Conservation (phyloP, 2,329 filamentous ascomycete genomes). For the Colletotrichum camelliae region DNA sequence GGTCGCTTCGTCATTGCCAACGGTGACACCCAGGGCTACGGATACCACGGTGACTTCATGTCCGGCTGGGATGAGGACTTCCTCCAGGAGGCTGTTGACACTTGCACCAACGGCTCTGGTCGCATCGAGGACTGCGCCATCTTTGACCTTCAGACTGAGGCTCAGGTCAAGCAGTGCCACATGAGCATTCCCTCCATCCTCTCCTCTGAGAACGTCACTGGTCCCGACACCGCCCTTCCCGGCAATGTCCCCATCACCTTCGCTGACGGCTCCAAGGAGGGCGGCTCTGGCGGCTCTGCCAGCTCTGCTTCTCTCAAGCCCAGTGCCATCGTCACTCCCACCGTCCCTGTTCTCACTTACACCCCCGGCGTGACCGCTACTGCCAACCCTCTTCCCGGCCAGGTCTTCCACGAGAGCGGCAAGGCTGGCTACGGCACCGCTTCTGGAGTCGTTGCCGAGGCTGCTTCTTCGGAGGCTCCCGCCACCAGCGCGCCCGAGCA, state of each 20-base stretch:
- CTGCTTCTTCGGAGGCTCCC: not conserved
- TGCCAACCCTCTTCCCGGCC: constrained; percentile 43
- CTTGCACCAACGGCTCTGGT: constrained; percentile 76
- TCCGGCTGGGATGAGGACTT: constrained; percentile 76
- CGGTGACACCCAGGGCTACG: constrained; percentile 77
- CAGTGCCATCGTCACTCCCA: constrained; percentile 10
- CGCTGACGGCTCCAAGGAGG: constrained; percentile 28
- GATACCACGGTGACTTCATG: constrained; percentile 83
- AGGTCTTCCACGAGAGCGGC: constrained; percentile 45
- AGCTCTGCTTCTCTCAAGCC: constrained; percentile 7
- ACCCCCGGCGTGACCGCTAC: constrained; percentile 38
- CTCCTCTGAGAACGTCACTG: constrained; percentile 62
- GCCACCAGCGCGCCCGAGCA: constrained; percentile 29
- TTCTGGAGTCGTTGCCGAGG: not conserved
- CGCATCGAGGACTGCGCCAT: constrained; percentile 74
- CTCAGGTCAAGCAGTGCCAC: constrained; percentile 62
- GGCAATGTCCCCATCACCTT: constrained; percentile 60
- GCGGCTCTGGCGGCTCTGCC: not conserved
- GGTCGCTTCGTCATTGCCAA: constrained; percentile 80
- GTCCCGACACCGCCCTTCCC: constrained; percentile 66
- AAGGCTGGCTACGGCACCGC: constrained; percentile 14
- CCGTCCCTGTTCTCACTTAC: constrained; percentile 39
- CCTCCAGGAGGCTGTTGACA: constrained; percentile 74
- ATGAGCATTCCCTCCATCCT: constrained; percentile 64
- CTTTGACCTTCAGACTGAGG: constrained; percentile 73